These are phyloP conservation scores for Fusarium newnesense DNA, from an alignment of 2,329 filamentous ascomycete genomes.

Conservation along the genomic window DNA sequence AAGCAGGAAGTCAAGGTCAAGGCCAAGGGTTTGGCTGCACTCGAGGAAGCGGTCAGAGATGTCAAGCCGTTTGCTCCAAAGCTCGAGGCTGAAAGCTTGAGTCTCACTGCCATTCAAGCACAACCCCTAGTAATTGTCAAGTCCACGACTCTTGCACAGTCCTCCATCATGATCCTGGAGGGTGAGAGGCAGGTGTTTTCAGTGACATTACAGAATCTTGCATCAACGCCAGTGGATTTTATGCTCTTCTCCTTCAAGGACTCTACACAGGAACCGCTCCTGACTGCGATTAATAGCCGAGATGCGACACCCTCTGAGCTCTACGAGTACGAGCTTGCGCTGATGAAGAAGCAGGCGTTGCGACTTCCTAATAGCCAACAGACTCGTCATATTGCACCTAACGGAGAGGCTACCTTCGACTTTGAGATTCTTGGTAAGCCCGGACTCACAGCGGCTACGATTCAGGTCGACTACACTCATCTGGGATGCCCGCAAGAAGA, in stretches of 20 bases:
- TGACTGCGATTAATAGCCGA: constrained; percentile 78
- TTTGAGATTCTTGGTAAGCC: constrained; percentile 89
- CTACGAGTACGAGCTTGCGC: constrained; percentile 85
- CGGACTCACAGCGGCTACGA: constrained; percentile 79
- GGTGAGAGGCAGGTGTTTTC: constrained; percentile 84
- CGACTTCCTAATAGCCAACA: constrained; percentile 64
- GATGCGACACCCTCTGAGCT: constrained; percentile 82
- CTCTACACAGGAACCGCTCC: constrained; percentile 82
- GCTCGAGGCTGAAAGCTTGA: constrained; percentile 63
- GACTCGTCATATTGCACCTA: constrained; percentile 71
- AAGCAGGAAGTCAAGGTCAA: constrained; percentile 80
- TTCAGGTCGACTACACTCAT: constrained; percentile 88
- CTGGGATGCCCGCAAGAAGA: constrained; percentile 77
- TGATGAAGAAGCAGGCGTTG: constrained; percentile 78
- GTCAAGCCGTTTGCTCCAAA: constrained; percentile 52
- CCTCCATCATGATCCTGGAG: constrained; percentile 91
- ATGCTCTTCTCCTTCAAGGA: constrained; percentile 90
- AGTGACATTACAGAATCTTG: constrained; percentile 83
- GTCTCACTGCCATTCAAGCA: constrained; percentile 78
- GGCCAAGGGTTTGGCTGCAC: constrained; percentile 71
- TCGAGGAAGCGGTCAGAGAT: constrained; percentile 58
- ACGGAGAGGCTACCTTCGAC: constrained; percentile 75
- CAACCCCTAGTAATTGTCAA: constrained; percentile 83
- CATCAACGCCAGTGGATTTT: constrained; percentile 81
- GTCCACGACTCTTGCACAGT: constrained; percentile 81